Conservation (phyloP, 1,284 basidiomycete genomes). For the Ceratobasidium sp. region DNA sequence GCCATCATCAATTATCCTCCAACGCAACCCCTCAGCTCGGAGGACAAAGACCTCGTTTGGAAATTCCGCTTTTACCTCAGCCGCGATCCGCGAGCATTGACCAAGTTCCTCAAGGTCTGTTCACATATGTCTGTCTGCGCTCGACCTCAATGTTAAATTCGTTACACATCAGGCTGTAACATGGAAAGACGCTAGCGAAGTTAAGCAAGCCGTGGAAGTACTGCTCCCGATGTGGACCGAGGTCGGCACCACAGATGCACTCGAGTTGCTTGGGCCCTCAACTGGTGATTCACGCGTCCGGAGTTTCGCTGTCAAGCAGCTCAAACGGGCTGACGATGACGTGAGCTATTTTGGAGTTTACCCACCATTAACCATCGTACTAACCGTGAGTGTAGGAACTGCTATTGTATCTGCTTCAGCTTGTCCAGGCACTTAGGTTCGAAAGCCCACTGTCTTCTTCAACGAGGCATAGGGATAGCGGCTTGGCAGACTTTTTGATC, state of each 20-base stretch:
- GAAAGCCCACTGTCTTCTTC: conserved; percentile 85
- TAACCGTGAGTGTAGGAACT: conserved; percentile 73
- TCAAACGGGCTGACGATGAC: conserved; percentile 93
- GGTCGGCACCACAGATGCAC: conserved; percentile 94
- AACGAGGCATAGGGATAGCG: conserved; percentile 64
- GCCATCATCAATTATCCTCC: conserved; percentile 92
- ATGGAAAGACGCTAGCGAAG: conserved; percentile 95
- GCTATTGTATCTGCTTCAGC: conserved; percentile 90
- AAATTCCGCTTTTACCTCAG: conserved; percentile 98
- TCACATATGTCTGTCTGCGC: background rate
- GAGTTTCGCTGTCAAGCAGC: conserved; percentile 91
- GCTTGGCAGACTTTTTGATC: conserved; percentile 91
- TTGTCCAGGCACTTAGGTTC: conserved; percentile 98
- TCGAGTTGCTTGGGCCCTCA: conserved; percentile 92
- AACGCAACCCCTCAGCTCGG: conserved; percentile 84
- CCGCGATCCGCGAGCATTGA: conserved; percentile 88
- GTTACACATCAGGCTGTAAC: conserved; percentile 73
- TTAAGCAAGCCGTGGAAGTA: conserved; percentile 97
- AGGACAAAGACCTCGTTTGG: conserved; percentile 98
- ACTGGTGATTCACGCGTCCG: conserved; percentile 93
- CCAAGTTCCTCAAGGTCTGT: conserved; percentile 88
- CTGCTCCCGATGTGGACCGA: conserved; percentile 97
- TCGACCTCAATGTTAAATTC: background rate
- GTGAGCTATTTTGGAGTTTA: conserved; percentile 59
- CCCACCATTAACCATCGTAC: background rate